phyloP scores from a whole-genome alignment of 768 basidiomycete genomes.

The Lentinula sp. region DNA sequence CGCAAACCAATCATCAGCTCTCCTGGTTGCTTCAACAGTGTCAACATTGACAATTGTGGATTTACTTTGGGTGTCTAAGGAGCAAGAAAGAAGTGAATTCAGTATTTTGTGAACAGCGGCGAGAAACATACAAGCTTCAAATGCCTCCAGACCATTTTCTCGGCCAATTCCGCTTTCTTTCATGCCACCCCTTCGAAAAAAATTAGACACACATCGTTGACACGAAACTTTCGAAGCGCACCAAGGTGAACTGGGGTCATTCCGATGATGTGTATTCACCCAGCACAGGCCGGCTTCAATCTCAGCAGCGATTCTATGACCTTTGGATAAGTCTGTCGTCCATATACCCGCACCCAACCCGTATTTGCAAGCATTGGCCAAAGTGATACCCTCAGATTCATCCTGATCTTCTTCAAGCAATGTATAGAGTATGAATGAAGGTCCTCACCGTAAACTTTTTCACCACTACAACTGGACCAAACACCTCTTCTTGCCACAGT shows the following conservation, averaged over 20 bases:
- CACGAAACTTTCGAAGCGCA: slow-evolving; percentile 23
- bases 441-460: slow-evolving; percentile 40
- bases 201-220: not conserved
- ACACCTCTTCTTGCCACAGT: slow-evolving; percentile 80
- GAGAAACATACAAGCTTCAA: slow-evolving; percentile 58
- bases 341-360: slow-evolving; percentile 79
- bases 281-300: slow-evolving; percentile 78
- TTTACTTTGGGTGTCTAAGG: slow-evolving; percentile 77
- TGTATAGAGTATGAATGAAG: not conserved
- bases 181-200: slow-evolving; percentile 70
- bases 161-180: slow-evolving; percentile 85
- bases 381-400: slow-evolving; percentile 56
- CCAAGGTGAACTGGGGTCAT: slow-evolving; percentile 89
- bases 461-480: slow-evolving; percentile 79
- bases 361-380: slow-evolving; percentile 76
- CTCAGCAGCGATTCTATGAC: slow-evolving; percentile 63
- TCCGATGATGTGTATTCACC: slow-evolving; percentile 87
- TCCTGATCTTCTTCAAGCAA: slow-evolving; percentile 18
- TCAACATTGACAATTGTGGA: slow-evolving; percentile 76
- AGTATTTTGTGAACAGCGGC: not conserved
- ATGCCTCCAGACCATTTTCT: slow-evolving; percentile 81
- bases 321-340: slow-evolving; percentile 69
- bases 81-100: not conserved
- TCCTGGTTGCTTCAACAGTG: slow-evolving; percentile 47
- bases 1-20: slow-evolving; percentile 75